Base-by-base conservation (phyloP, 805 yeast species). In the Cyberlindnera lachancei region DNA sequence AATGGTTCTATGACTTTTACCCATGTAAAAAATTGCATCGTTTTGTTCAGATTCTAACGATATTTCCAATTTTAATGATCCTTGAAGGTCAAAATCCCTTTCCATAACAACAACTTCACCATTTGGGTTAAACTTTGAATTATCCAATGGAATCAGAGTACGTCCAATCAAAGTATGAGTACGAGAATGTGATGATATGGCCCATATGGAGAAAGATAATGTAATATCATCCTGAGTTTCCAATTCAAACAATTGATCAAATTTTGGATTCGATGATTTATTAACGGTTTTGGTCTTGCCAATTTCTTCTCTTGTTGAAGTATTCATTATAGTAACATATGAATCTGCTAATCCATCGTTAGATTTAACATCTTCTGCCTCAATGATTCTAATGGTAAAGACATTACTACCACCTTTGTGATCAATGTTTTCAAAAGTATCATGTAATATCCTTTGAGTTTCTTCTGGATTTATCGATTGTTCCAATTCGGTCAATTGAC, bases 241-340 rank as follows among this genome's bases (percentile, higher is more conserved):
- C 18, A 59, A 37, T 52, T 86, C 95, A 52, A 86, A 84, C 35
- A 81, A 83, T 59, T 88, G 95, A 46, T 84, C 83, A 94, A 94
- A 90, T 12, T 69, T 72, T 0, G 96, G 96, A 45, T 76, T 75
- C 21, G 70, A 58, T 5, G 77, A 72, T 33, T 72, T 72, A 19
- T 66, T 62, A 4, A 82, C 62, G 0, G 78, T 69, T 44, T 83
- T 64, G 0, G 97, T 88, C 38, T 73, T 75, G 3, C 81, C 88
- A 21, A 83, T 59, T 18, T 75, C 74, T 31, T 60, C 64, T 23
- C 72, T 63, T 3, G 65, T 64, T 23, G 55, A 56, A 5, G 78
- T 68, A 45, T 81, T 86, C 6, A 72, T 63, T 12, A 85, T 48
- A 0, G 84, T 72, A 2, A 80, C 77, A 42, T 76, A 75, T 0